These are phyloP conservation scores for Gymnopilus junonius DNA, from an alignment of 768 basidiomycete species.

Conservation along the genomic window DNA sequence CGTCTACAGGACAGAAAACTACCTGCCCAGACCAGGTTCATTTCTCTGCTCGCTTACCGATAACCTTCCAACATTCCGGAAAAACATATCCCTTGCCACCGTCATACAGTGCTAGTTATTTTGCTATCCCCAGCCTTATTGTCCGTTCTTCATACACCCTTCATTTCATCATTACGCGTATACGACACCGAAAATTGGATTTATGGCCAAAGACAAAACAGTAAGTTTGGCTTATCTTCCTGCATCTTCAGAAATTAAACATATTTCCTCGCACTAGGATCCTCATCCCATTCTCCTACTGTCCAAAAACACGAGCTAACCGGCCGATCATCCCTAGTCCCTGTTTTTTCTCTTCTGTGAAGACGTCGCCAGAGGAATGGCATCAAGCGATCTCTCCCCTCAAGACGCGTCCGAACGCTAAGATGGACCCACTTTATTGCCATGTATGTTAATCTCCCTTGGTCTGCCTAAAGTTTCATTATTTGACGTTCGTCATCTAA, in stretches of 20 bases:
- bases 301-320: conserved; percentile 57
- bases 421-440: conserved; percentile 45
- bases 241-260: background rate
- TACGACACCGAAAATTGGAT: conserved; percentile 41
- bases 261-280: conserved; percentile 37
- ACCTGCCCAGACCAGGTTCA: conserved; percentile 38
- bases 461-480: background rate
- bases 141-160: conserved; percentile 51
- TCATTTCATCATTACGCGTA: conserved; percentile 43
- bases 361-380: conserved; percentile 72
- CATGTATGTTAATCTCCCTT: conserved; percentile 45
- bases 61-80: conserved; percentile 43
- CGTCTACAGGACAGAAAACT: conserved; percentile 8
- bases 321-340: conserved; percentile 53
- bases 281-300: conserved; percentile 52
- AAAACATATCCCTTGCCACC: conserved; percentile 50
- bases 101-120: conserved; percentile 39
- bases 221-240: conserved; percentile 35
- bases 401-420: conserved; percentile 36
- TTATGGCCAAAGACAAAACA: conserved; percentile 50
- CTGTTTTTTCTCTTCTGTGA: conserved; percentile 61
- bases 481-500: conserved; percentile 2
- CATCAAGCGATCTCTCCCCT: conserved; percentile 50
- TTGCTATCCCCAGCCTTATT: conserved; percentile 40
- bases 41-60: conserved; percentile 51